Conservation (phyloP, 768 basidiomycete genomes). For the Tephrocybe sp. region DNA sequence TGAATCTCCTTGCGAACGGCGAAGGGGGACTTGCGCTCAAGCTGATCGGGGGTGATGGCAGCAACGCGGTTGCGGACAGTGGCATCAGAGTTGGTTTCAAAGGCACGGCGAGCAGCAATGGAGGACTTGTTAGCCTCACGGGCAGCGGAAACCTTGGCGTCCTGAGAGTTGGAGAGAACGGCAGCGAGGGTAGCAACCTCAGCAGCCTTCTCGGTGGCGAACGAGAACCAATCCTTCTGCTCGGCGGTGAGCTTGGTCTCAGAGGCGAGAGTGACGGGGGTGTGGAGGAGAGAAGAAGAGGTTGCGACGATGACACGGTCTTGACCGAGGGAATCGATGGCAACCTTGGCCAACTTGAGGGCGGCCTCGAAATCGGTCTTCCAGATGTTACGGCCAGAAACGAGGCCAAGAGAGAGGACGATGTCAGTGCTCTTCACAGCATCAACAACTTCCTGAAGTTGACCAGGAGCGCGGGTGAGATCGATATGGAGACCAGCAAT, state of each 20-base stretch:
- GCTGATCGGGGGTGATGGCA: conserved; percentile 82
- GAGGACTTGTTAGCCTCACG: conserved; percentile 89
- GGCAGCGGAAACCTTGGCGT: conserved; percentile 63
- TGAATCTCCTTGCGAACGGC: conserved; percentile 84
- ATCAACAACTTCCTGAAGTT: conserved; percentile 79
- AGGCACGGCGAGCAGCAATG: conserved; percentile 92
- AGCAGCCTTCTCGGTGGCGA: conserved; percentile 92
- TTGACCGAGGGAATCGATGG: conserved; percentile 77
- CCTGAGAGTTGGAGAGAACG: conserved; percentile 82
- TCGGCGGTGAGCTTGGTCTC: conserved; percentile 89
- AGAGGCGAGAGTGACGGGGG: conserved; percentile 90
- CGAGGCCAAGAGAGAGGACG: conserved; percentile 88
- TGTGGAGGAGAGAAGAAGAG: conserved; percentile 98
- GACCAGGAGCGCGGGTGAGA: conserved; percentile 88
- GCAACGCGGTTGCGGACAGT: conserved; percentile 94
- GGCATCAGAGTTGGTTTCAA: conserved; percentile 92
- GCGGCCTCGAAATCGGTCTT: conserved; percentile 91
- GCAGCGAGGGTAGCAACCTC: conserved; percentile 91
- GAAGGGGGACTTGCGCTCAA: conserved; percentile 90
- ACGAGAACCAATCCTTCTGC: conserved; percentile 98
- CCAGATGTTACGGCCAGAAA: conserved; percentile 99
- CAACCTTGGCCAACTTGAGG: conserved; percentile 81
- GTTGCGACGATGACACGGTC: conserved; percentile 93
- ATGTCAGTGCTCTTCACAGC: conserved; percentile 84
- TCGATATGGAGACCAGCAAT: conserved; percentile 95